phyloP scores from a whole-genome alignment of 148 eudicot genomes.

The Chenopodium berlandieri region DNA sequence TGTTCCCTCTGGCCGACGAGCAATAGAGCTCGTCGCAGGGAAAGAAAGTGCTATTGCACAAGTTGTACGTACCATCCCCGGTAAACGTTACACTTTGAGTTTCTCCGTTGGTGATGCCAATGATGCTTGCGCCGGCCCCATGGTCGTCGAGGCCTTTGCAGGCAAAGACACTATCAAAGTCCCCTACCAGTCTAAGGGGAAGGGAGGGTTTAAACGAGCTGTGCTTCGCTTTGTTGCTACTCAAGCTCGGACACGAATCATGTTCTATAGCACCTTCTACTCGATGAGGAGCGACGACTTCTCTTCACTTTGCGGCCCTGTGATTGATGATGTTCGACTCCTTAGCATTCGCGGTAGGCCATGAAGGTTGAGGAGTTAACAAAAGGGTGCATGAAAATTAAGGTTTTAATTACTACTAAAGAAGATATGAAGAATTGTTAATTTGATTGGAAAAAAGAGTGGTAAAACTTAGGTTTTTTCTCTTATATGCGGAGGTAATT shows the following conservation, averaged over 20 bases:
- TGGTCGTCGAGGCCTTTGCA: conserved; percentile 88
- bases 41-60: conserved; percentile 86
- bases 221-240: conserved; percentile 61
- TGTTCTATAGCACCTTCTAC: conserved; percentile 80
- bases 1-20: conserved; percentile 63
- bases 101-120: conserved; percentile 87
- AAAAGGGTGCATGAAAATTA: background rate
- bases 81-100: conserved; percentile 50
- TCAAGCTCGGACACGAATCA: conserved; percentile 48
- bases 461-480: conserved; percentile 6
- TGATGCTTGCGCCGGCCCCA: conserved; percentile 72
- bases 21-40: conserved; percentile 85
- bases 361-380: conserved; percentile 9
- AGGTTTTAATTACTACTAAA: background rate
- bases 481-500: conserved; percentile 3
- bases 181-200: conserved; percentile 80
- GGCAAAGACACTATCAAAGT: conserved; percentile 57
- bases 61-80: conserved; percentile 52
- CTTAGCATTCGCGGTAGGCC: conserved; percentile 58
- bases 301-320: conserved; percentile 85
- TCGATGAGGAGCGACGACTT: conserved; percentile 74
- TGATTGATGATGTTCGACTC: conserved; percentile 71
- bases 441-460: conserved; percentile 11
- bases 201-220: conserved; percentile 77
- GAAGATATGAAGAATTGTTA: conserved; percentile 3